phyloP scores from a whole-genome alignment of 2,329 filamentous ascomycete genomes.

The Colletotrichum sp. region DNA sequence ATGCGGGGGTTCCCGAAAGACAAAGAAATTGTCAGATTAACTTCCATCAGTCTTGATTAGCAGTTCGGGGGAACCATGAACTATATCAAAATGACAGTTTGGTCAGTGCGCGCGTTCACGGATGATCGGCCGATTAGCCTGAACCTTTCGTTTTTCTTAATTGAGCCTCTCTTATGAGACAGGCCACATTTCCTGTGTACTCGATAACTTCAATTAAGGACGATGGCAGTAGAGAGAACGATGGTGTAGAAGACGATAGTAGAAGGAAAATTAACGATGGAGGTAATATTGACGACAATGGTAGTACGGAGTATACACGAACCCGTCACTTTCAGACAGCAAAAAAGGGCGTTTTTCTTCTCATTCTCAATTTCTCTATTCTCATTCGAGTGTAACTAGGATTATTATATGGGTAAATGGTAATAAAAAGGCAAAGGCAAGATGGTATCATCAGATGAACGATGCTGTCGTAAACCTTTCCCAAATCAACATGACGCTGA shows the following conservation, averaged over 20 bases:
- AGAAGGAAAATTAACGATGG: neutral
- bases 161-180: neutral
- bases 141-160: neutral
- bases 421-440: neutral
- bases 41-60: neutral
- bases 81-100: neutral
- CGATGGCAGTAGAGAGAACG: neutral
- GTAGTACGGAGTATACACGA: neutral
- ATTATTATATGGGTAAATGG: neutral
- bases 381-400: neutral
- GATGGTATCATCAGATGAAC: conserved; percentile 1
- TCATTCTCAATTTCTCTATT: neutral
- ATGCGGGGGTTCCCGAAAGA: neutral
- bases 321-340: neutral
- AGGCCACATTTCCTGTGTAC: neutral
- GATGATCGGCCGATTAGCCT: neutral
- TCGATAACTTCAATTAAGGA: neutral
- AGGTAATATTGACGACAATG: neutral
- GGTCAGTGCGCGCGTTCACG: neutral
- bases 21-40: neutral
- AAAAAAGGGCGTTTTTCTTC: no score
- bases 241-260: neutral
- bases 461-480: neutral
- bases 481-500: neutral
- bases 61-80: neutral